phyloP scores from a whole-genome alignment of 768 basidiomycete species.

The Rhodotorula kratochvilovae region DNA sequence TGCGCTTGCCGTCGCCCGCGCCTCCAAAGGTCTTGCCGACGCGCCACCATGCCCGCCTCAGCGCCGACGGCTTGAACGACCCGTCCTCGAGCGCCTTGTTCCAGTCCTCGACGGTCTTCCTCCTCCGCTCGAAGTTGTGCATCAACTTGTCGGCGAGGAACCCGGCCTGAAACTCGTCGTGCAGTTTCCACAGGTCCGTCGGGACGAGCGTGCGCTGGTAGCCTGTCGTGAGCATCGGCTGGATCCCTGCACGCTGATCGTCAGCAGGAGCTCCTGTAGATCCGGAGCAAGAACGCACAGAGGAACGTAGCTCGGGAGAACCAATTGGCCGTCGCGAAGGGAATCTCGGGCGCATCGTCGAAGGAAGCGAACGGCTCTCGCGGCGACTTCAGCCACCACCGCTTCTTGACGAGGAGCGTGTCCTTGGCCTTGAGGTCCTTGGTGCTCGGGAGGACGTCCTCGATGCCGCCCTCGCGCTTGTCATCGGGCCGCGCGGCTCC shows the following conservation, averaged over 20 bases:
- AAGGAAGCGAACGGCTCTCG: conserved; percentile 59
- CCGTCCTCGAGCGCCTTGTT: conserved; percentile 66
- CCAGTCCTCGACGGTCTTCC: conserved; percentile 58
- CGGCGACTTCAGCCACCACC: conserved; percentile 50
- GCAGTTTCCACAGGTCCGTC: conserved; percentile 68
- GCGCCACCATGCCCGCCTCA: conserved; percentile 57
- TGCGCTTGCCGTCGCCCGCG: conserved; percentile 57
- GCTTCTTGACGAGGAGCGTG: conserved; percentile 2
- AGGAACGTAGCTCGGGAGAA: conserved; percentile 60
- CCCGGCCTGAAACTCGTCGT: conserved; percentile 54
- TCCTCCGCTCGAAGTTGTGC: conserved; percentile 56
- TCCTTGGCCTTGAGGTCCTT: conserved; percentile 19
- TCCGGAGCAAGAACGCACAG: not conserved
- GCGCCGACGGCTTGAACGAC: conserved; percentile 56
- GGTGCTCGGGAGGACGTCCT: not conserved
- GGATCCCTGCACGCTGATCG: conserved; percentile 45
- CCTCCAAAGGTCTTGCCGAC: conserved; percentile 56
- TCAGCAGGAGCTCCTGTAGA: conserved; percentile 45
- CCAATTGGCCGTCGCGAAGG: conserved; percentile 58
- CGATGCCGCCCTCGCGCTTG: not conserved
- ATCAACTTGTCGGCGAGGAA: conserved; percentile 58
- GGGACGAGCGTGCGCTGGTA: conserved; percentile 61
- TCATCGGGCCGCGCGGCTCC: not conserved
- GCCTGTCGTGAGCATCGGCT: conserved; percentile 34
- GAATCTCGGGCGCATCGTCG: conserved; percentile 61